Evolutionary conservation across 352 stramenopile genomes (phyloP).

Genomic region (Phytophthora pini): DNA sequence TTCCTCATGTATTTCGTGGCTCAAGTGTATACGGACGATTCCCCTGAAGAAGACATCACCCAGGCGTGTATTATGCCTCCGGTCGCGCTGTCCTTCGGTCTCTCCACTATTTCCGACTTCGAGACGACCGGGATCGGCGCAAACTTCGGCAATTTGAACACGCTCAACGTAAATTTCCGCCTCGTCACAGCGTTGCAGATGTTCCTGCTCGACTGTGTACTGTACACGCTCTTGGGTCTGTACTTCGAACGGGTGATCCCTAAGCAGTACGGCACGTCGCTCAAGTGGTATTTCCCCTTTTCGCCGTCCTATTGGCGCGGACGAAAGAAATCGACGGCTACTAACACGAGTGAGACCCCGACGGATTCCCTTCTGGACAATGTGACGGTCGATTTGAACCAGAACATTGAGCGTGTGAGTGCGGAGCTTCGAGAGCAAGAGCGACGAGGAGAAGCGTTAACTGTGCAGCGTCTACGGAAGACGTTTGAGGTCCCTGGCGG

Average conservation of each 20-base stretch:
- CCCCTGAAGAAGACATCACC: conserved; percentile 40
- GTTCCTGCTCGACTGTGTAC: conserved; percentile 80
- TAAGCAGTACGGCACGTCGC: conserved; percentile 84
- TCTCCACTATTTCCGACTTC: conserved; percentile 52
- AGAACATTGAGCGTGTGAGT: conserved; percentile 39
- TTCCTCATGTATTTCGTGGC: conserved; percentile 88
- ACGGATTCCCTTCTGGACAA: conserved; percentile 23
- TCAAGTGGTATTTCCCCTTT: conserved; percentile 93
- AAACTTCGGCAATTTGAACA: conserved; percentile 44
- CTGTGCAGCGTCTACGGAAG: conserved; percentile 51
- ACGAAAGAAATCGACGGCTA: neutral
- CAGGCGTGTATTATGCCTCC: conserved; percentile 58
- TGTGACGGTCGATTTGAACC: conserved; percentile 23
- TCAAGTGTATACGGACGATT: conserved; percentile 33
- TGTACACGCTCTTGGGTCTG: conserved; percentile 90
- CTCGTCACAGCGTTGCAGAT: conserved; percentile 67
- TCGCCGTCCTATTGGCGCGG: conserved; percentile 47
- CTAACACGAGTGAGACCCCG: conserved; percentile 1
- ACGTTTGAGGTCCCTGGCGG: conserved; percentile 68
- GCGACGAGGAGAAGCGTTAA: conserved; percentile 34
- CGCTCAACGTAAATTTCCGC: conserved; percentile 58
- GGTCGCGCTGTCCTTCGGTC: conserved; percentile 66
- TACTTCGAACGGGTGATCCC: conserved; percentile 93
- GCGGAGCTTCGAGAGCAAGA: conserved; percentile 40
- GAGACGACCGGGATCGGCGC: conserved; percentile 53